Base-by-base conservation (phyloP, 75 land plant species). In the Cunninghamia lanceolata region DNA sequence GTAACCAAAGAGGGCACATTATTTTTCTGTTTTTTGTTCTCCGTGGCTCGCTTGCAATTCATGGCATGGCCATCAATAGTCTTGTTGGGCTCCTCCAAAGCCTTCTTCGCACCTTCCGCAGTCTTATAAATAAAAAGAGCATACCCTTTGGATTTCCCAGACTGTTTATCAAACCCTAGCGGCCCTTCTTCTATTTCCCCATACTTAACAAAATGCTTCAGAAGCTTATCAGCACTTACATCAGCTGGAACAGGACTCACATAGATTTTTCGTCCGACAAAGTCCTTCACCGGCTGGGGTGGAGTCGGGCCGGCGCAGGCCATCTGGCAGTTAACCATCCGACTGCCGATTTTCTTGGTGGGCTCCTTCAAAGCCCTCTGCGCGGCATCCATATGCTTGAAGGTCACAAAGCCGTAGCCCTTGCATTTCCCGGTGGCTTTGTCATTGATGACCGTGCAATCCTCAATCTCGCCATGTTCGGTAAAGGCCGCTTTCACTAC, bases 341-440 rank as follows among this genome's bases (percentile, higher is more conserved):
- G 16, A 40, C 63, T 89, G 3, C 89, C 96, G 53, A 94, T 92
- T 85, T 78, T 89, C 90, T 93, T 93, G 90, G 88, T 91, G 17
- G 96, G 96, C 87, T 94, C 85, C 85, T 83, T 87, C n/a, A 94
- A 83, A 3, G 96, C 93, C 25, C 82, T 77, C 13, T 63, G 73
- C 2, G 96, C 94, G 4, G 86, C 96, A 5, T 35, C 82, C 86
- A 91, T 85, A 36, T 73, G 85, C 90, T 86, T 88, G 82, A 89
- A 94, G 84, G 91, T 84, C 43, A 93, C 89, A 70, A 94, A 94
- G 0, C 85, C 96, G 68, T 90, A 94, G 15, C 95, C 96, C 54
- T 90, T 91, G 68, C 89, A 92, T 83, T 90, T 94, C 3, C 94
- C 93, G 11, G 96, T 87, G 84, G 40, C 53, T 85, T 90, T 93